Percentiles rank a stretch among this genome's conserved stretches.
Evolutionary conservation across 176 grass and related monocot species (phyloP).

Genomic region (Chloris gayana): DNA sequence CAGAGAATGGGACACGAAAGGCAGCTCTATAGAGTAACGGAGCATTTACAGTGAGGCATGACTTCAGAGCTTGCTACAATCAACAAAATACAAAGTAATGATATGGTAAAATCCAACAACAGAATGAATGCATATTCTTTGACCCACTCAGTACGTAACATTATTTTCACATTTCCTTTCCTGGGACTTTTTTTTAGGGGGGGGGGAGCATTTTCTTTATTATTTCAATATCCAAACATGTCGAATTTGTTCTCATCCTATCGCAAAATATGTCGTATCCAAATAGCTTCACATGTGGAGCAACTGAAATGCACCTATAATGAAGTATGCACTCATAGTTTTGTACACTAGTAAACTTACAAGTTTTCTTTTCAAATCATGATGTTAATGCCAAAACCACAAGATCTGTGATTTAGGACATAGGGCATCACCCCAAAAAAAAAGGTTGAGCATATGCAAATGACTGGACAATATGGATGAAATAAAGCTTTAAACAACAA

Average conservation of each 20-base stretch:
- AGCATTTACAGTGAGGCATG: constrained; percentile 92
- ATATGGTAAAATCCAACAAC: neutral
- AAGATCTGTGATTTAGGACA: neutral
- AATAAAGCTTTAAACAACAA: constrained; percentile 19
- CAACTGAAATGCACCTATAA: neutral
- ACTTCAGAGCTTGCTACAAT: constrained; percentile 80
- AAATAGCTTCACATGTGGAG: neutral
- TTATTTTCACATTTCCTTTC: neutral
- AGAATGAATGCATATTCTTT: neutral
- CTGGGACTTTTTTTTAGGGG: neutral
- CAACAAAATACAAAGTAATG: constrained; percentile 22
- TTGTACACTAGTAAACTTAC: neutral
- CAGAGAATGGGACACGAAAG: constrained; percentile 78
- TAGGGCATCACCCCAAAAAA: neutral
- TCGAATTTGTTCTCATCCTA: neutral
- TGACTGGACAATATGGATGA: neutral
- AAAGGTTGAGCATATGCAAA: neutral
- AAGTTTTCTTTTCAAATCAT: neutral
- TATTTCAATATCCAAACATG: neutral
- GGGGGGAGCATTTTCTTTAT: neutral
- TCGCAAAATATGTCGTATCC: neutral
- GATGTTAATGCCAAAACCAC: neutral
- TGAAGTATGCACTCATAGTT: neutral
- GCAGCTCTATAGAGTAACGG: constrained; percentile 92
- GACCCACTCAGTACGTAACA: neutral